Conservation (phyloP, 352 stramenopile species). For the Phytopythium aichiense region DNA sequence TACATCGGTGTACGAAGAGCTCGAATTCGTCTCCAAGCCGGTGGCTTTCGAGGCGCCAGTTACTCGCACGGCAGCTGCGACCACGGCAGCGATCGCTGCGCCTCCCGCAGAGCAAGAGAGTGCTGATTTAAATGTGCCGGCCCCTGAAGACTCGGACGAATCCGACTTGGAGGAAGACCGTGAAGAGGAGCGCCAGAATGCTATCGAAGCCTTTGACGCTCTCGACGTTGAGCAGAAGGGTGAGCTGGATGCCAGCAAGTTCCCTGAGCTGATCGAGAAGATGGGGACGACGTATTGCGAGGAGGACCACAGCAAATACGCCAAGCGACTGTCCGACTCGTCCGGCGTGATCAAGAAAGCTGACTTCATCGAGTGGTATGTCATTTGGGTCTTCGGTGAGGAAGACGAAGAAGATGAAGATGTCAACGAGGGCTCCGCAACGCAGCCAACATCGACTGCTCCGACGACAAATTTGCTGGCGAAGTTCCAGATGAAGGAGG, state of each 20-base stretch:
- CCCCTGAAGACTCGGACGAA: slow-evolving; percentile 18
- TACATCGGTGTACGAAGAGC: slow-evolving; percentile 44
- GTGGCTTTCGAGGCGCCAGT: slow-evolving; percentile 18
- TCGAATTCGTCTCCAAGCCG: slow-evolving; percentile 35
- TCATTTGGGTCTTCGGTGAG: slow-evolving; percentile 40
- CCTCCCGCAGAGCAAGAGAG: not conserved
- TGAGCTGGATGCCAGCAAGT: slow-evolving; percentile 26
- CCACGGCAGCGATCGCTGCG: not conserved
- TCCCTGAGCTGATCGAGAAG: slow-evolving; percentile 37
- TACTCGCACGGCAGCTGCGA: slow-evolving; percentile 7
- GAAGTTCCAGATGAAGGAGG: slow-evolving; percentile 19
- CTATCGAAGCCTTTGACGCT: slow-evolving; percentile 23
- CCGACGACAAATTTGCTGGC: slow-evolving; percentile 9
- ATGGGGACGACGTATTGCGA: slow-evolving; percentile 41
- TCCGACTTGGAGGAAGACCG: slow-evolving; percentile 50
- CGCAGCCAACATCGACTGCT: not conserved
- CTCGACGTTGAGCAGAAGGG: slow-evolving; percentile 17
- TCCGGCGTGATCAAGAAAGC: slow-evolving; percentile 23
- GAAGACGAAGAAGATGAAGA: slow-evolving; percentile 9
- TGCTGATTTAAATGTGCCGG: slow-evolving; percentile 1
- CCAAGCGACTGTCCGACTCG: slow-evolving; percentile 5
- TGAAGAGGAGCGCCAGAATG: slow-evolving; percentile 44
- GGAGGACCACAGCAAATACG: slow-evolving; percentile 30
- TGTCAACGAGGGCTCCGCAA: not conserved
- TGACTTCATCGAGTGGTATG: slow-evolving; percentile 49